phyloP scores from a whole-genome alignment of 768 basidiomycete genomes.

The Pisolithus orientalis region DNA sequence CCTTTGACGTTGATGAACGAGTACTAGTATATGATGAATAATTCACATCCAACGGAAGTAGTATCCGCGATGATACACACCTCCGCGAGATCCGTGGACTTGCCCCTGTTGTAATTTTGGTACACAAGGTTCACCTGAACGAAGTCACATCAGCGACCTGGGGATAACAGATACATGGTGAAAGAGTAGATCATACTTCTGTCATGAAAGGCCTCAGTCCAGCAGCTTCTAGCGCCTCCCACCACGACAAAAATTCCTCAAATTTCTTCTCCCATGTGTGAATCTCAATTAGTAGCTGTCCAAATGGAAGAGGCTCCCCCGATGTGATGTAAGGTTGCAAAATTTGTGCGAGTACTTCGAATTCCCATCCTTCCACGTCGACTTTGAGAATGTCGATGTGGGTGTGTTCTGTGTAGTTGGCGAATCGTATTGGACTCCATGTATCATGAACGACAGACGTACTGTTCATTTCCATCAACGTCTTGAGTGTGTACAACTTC shows the following conservation, averaged over 20 bases:
- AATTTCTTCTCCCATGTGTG: constrained; percentile 34
- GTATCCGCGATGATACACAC: constrained; percentile 19
- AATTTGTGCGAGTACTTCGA: constrained; percentile 36
- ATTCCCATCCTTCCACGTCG: constrained; percentile 45
- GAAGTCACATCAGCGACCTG: constrained; percentile 2
- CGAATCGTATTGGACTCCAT: neutral
- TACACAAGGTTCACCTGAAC: constrained; percentile 52
- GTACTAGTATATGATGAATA: constrained; percentile 30
- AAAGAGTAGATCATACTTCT: constrained; percentile 22
- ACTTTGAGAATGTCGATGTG: constrained; percentile 39
- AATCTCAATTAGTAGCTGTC: constrained; percentile 43
- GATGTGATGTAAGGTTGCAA: constrained; percentile 31
- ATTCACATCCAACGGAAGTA: neutral
- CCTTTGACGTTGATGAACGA: constrained; percentile 52
- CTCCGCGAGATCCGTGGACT: constrained; percentile 44
- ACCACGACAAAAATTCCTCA: constrained; percentile 36
- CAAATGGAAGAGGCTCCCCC: constrained; percentile 37
- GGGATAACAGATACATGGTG: neutral
- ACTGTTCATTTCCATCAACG: constrained; percentile 40
- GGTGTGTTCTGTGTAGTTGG: constrained; percentile 23
- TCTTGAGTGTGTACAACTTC: constrained; percentile 41
- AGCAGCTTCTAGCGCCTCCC: constrained; percentile 40
- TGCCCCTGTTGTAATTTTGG: constrained; percentile 47
- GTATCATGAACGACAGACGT: constrained; percentile 6
- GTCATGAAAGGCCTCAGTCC: constrained; percentile 44